Percentiles rank a stretch among this genome's conserved stretches.
phyloP scores from a whole-genome alignment of 768 basidiomycete genomes.

The Xanthoconium purpureum region DNA sequence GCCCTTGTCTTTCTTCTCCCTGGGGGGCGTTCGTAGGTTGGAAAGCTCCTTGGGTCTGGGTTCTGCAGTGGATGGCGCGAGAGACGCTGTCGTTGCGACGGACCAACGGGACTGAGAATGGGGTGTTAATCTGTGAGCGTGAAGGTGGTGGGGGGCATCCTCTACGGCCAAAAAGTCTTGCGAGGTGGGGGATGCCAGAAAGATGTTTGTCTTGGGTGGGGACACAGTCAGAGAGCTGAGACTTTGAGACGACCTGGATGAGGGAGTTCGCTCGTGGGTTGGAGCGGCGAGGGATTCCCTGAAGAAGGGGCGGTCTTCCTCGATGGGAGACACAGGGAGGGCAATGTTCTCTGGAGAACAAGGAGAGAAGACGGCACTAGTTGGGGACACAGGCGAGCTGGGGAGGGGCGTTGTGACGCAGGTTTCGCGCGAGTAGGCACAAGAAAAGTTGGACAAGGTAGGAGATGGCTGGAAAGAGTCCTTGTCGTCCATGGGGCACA shows the following conservation, averaged over 20 bases:
- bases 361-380: constrained; percentile 13
- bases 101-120: constrained; percentile 28
- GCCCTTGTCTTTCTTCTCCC: constrained; percentile 21
- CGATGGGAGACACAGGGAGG: constrained; percentile 25
- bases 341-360: constrained; percentile 26
- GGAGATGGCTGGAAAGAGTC: constrained; percentile 29
- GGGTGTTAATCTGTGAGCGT: not conserved
- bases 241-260: constrained; percentile 7
- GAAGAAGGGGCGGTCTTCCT: constrained; percentile 9
- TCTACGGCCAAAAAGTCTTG: not conserved
- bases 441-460: constrained; percentile 28
- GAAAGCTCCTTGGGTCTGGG: constrained; percentile 2
- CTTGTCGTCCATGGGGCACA: constrained; percentile 21
- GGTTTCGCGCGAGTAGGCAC: constrained; percentile 26
- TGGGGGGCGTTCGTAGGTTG: constrained; percentile 13
- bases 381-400: constrained; percentile 24
- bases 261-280: constrained; percentile 2
- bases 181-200: constrained; percentile 9
- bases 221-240: not conserved
- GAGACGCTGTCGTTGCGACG: constrained; percentile 31
- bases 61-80: constrained; percentile 17
- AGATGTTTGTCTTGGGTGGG: constrained; percentile 3
- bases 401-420: constrained; percentile 22
- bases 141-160: not conserved
- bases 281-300: not conserved